Base-by-base conservation (phyloP, 1,284 basidiomycete species). In the Chalciporus sp. region DNA sequence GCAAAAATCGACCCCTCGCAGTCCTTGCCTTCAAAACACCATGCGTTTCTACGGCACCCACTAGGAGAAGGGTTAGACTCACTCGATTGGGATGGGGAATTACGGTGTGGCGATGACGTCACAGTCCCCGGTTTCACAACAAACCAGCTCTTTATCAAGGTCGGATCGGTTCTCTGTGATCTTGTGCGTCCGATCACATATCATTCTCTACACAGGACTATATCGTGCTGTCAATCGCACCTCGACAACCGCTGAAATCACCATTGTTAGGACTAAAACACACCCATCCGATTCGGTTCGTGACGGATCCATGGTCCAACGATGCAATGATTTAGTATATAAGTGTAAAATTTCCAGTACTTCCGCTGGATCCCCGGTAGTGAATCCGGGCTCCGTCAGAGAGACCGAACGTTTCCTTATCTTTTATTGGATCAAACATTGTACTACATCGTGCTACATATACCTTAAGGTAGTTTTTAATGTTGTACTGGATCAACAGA, bases 71-170 rank as follows among this genome's bases (percentile, higher is more conserved):
- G 54, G 27, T 43, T 63, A 35, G 58, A 65, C 27, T 50, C 57
- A 33, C 66, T 72, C 17, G 67, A 71, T 37, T 71, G 70, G 66
- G 60, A 67, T n/a, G 70, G 69, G 20, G 51, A 58, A 11, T 19
- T 68, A 29, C 49, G 31, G 43, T 72, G 61, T 23, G 28, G 29
- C 23, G 54, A 63, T 35, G 55, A 65, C n/a, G 50, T 53, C 42
- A 53, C 51, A 2, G 50, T 52, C 17, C 53, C 61, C 1, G 42
- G 58, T 29, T 72, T 71, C 55, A 49, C 17, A 41, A 68, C 67
- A 2, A 53, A 17, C 47, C 53, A 57, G 16, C 35, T 71, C 52
- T 65, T 53, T 2, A 53, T 68, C 37, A 67, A 58, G 57, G 66
- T 70, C 58, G n/a, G 52, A 23, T 35, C 16, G 20, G 49, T 26